Evolutionary conservation across 306 rosid genomes (phyloP).

Genomic region (Calophaca sinica): DNA sequence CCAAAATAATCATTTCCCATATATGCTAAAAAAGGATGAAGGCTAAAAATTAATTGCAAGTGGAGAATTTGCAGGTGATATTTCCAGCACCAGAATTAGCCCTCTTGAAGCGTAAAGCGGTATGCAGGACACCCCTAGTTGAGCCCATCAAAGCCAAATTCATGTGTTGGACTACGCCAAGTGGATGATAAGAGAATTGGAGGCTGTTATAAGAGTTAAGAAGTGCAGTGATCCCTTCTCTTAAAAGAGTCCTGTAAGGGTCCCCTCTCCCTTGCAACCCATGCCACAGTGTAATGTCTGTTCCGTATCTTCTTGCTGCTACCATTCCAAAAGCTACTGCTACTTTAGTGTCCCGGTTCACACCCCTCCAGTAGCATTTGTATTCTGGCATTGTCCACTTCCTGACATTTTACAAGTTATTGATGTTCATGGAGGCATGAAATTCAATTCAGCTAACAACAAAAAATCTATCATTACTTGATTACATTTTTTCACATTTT

Average conservation of each 20-base stretch:
- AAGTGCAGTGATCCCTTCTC: conserved; percentile 80
- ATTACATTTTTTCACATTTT: too few relatives aligned
- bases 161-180: conserved; percentile 60
- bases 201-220: conserved; percentile 79
- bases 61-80: conserved; percentile 76
- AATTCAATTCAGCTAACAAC: too few relatives aligned
- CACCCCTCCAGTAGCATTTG: conserved; percentile 83
- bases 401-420: conserved; percentile 48
- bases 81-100: conserved; percentile 75
- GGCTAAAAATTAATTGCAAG: conserved; percentile 53
- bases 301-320: conserved; percentile 74
- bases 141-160: conserved; percentile 78
- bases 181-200: conserved; percentile 65
- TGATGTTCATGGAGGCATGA: not conserved
- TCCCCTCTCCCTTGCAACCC: conserved; percentile 88
- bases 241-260: conserved; percentile 74
- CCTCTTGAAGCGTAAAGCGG: conserved; percentile 73
- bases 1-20: conserved; percentile 7
- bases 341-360: conserved; percentile 77
- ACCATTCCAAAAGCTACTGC: conserved; percentile 67
- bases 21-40: not conserved
- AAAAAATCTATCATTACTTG: too few relatives aligned
- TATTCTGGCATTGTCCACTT: conserved; percentile 72
- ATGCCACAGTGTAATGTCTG: conserved; percentile 75
- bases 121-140: conserved; percentile 56